Percentiles rank a stretch among this genome's conserved stretches.
phyloP scores from a whole-genome alignment of 148 eudicot genomes.

The Cornus kousa region DNA sequence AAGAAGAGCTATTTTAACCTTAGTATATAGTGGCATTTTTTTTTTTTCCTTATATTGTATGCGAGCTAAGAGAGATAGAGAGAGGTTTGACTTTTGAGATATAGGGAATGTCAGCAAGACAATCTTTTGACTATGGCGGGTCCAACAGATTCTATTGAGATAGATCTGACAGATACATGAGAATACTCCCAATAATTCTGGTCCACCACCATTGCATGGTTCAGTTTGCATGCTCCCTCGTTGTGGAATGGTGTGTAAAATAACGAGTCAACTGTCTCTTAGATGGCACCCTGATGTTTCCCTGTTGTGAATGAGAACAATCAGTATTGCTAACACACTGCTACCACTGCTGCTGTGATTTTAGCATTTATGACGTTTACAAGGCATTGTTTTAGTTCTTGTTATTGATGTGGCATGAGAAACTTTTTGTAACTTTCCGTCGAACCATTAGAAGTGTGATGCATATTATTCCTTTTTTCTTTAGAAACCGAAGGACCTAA shows the following conservation, averaged over 20 bases:
- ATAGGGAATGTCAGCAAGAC: too few species aligned
- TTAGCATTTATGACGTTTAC: neutral
- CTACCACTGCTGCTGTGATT: constrained; percentile 57
- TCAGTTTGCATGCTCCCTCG: neutral
- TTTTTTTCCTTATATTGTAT: too few species aligned
- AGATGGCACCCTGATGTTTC: constrained; percentile 58
- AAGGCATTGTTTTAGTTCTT: neutral
- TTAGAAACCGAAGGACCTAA: too few species aligned
- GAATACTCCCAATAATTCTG: neutral
- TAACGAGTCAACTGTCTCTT: neutral
- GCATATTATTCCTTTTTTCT: too few species aligned
- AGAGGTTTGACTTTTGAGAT: neutral
- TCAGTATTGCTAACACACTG: constrained; percentile 77
- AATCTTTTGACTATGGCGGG: neutral
- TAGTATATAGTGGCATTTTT: neutral
- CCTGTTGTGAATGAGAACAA: constrained; percentile 81
- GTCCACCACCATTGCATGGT: neutral
- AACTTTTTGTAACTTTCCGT: neutral
- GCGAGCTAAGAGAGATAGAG: neutral
- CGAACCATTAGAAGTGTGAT: too few species aligned
- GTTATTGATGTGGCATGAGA: neutral
- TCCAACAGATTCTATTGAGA: neutral
- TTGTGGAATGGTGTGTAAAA: too few species aligned
- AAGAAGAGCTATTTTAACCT: neutral
- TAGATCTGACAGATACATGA: neutral